These are phyloP conservation scores for Ogataea paraovalis DNA, from an alignment of 805 yeast species.

Conservation along the genomic window DNA sequence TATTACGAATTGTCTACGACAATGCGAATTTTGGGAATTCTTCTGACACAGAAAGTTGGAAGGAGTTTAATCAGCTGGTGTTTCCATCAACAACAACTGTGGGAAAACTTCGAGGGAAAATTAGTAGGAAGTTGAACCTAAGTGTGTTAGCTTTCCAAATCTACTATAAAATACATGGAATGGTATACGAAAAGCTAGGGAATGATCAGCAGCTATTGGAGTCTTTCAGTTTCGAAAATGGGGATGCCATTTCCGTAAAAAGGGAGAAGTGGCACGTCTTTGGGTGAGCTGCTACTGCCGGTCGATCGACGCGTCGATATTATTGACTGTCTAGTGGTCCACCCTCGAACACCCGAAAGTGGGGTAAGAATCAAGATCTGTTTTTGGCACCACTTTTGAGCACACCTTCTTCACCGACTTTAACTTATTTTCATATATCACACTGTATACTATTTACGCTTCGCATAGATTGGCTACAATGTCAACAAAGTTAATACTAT, in stretches of 20 bases:
- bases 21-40: not conserved
- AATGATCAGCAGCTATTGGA: slow-evolving; percentile 20
- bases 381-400: too few species aligned
- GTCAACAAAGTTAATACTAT: slow-evolving; percentile 28
- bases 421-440: too few species aligned
- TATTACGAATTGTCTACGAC: not conserved
- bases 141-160: slow-evolving; percentile 24
- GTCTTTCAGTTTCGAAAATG: slow-evolving; percentile 4
- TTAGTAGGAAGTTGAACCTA: slow-evolving; percentile 22
- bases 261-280: slow-evolving; percentile 7
- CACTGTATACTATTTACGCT: too few species aligned
- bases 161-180: slow-evolving; percentile 8
- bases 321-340: too few species aligned
- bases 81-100: slow-evolving; percentile 33
- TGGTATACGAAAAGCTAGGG: slow-evolving; percentile 1
- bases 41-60: not conserved
- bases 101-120: slow-evolving; percentile 32
- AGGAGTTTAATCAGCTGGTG: slow-evolving; percentile 19
- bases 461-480: too few species aligned
- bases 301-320: not conserved
- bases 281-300: not conserved
- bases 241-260: slow-evolving; percentile 6
- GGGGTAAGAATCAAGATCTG: not conserved
- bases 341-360: too few species aligned
- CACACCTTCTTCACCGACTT: too few species aligned